A percentile compares a stretch with the other conserved stretches of the same genome.
Conservation (phyloP, 352 stramenopile genomes). For the Phytopythium litorale region DNA sequence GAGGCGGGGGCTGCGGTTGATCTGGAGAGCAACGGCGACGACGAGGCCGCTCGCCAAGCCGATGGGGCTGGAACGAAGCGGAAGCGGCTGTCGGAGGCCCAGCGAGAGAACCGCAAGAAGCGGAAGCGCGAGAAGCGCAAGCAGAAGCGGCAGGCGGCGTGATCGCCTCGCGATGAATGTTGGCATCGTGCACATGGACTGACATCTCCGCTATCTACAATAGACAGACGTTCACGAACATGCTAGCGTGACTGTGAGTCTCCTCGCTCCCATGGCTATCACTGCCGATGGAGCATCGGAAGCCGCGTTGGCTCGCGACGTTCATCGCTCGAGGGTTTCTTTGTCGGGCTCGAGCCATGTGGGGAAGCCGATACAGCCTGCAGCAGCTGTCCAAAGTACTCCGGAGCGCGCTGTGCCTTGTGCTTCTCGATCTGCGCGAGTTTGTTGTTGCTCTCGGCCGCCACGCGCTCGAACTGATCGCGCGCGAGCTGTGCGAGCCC, state of each 20-base stretch:
- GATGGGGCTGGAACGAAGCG: slow-evolving; percentile 36
- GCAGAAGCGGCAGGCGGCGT: slow-evolving; percentile 12
- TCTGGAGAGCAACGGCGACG: slow-evolving; percentile 4
- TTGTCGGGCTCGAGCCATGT: not conserved
- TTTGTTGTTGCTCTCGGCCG: slow-evolving; percentile 40
- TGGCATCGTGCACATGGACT: not conserved
- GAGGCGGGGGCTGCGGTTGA: not conserved
- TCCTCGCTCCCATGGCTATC: not conserved
- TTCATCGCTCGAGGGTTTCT: not conserved
- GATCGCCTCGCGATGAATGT: not conserved
- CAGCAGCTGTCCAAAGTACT: slow-evolving; percentile 45
- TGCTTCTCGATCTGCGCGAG: slow-evolving; percentile 46
- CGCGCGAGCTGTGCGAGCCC: slow-evolving; percentile 30
- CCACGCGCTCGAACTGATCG: slow-evolving; percentile 42
- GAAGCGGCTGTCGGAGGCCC: slow-evolving; percentile 53
- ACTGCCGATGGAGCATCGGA: not conserved
- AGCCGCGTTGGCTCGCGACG: not conserved
- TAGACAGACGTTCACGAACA: not conserved
- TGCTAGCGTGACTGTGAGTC: not conserved
- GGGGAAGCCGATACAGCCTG: slow-evolving; percentile 2
- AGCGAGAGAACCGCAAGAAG: slow-evolving; percentile 73
- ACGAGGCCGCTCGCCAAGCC: not conserved
- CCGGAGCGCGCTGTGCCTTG: slow-evolving; percentile 35
- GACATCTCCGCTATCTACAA: not conserved
- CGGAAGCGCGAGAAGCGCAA: slow-evolving; percentile 73